Percentiles rank a stretch among this genome's conserved stretches.
These are phyloP conservation scores for Cryptosporidium tyzzeri DNA, from an alignment of 169 alveolate genomes.

Conservation along the genomic window DNA sequence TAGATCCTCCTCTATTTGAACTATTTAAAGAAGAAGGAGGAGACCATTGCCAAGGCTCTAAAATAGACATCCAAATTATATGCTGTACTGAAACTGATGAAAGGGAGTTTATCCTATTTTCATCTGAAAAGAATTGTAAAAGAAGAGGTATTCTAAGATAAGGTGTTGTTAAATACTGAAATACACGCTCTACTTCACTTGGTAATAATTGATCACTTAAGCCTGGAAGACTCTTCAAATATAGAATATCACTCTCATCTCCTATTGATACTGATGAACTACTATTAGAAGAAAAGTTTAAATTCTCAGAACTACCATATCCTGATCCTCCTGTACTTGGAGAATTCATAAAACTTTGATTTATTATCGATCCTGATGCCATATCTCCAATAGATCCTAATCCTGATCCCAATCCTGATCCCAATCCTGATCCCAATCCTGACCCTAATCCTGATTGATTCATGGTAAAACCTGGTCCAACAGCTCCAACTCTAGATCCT, in stretches of 20 bases:
- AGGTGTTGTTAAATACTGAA: constrained; percentile 88
- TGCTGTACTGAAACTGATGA: constrained; percentile 85
- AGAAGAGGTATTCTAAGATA: constrained; percentile 87
- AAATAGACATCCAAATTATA: constrained; percentile 82
- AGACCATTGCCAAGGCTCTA: constrained; percentile 82
- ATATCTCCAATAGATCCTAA: neutral
- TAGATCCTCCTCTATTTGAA: neutral
- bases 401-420: too few relatives aligned
- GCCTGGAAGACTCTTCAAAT: constrained; percentile 82
- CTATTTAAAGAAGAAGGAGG: neutral
- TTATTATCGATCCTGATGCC: neutral
- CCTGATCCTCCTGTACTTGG: neutral
- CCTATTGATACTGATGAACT: constrained; percentile 28
- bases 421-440: too few relatives aligned
- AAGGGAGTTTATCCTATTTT: constrained; percentile 81
- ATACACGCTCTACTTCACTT: constrained; percentile 84
- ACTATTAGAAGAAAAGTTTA: neutral
- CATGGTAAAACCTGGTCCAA: too few relatives aligned
- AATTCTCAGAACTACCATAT: neutral
- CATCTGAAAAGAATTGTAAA: constrained; percentile 85
- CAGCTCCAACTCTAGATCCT: too few relatives aligned
- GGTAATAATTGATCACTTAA: constrained; percentile 82
- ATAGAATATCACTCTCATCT: constrained; percentile 86
- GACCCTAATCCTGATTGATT: too few relatives aligned
- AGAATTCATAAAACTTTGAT: too few relatives aligned